Conservation (phyloP, 2,329 filamentous ascomycete species). For the Botrytis tulipae region DNA sequence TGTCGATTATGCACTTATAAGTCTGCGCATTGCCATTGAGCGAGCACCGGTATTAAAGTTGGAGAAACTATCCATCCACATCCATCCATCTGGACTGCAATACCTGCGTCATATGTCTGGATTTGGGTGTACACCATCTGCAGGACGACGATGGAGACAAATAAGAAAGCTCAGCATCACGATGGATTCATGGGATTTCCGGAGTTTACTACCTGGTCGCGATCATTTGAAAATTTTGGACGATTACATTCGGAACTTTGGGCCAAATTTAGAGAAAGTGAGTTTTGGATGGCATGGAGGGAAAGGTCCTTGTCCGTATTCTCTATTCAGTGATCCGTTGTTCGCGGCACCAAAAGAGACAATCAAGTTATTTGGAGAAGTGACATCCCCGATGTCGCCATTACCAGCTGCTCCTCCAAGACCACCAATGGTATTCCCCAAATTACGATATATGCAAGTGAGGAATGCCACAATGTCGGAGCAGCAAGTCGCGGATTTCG, state of each 20-base stretch:
- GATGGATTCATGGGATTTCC: conserved; percentile 68
- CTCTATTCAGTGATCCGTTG: conserved; percentile 63
- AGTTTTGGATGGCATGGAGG: conserved; percentile 74
- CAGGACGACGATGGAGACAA: conserved; percentile 71
- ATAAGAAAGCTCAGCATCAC: conserved; percentile 71
- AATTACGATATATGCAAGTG: conserved; percentile 66
- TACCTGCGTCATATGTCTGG: conserved; percentile 75
- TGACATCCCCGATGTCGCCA: conserved; percentile 64
- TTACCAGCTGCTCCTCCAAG: conserved; percentile 53
- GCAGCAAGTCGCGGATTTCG: conserved; percentile 66
- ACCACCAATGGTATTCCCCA: conserved; percentile 62
- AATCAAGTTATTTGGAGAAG: conserved; percentile 62
- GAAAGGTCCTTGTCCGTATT: conserved; percentile 72
- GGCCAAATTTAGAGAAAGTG: conserved; percentile 64
- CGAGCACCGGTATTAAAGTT: conserved; percentile 65
- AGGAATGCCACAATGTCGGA: conserved; percentile 72
- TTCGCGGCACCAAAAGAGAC: conserved; percentile 55
- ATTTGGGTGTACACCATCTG: conserved; percentile 71
- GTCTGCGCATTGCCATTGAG: conserved; percentile 79
- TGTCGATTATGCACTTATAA: conserved; percentile 87
- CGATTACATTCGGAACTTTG: conserved; percentile 73
- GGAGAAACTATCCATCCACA: conserved; percentile 67
- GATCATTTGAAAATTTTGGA: conserved; percentile 78
- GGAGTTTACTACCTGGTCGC: conserved; percentile 55
- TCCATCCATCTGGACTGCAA: conserved; percentile 73